Evolutionary conservation across 1,284 basidiomycete species (phyloP), one percentile per base, ranked within the genome.

Genomic region (Rhodotorula sp.): DNA sequence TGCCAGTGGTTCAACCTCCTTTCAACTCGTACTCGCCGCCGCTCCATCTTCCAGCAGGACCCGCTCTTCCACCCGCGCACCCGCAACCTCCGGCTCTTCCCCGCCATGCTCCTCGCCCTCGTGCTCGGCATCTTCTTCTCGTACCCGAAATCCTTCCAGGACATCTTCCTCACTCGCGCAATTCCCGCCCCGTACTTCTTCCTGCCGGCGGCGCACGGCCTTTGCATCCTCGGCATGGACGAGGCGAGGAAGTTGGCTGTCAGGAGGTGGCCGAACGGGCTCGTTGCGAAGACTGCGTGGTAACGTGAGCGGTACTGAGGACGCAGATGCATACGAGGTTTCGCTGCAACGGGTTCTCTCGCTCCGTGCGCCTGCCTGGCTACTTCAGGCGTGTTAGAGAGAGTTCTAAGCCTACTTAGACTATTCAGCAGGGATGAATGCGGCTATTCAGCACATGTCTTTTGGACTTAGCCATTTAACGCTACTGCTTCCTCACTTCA

Each of bases 1-100:
- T 86, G 87, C 84, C 88, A 89, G 81, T 89, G 85, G 83, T 86
- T 84, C 75, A 87, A 84, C 71, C 79, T 85, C 13, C 80, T 86
- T 34, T 77, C 83, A 0, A 83, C 84, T 3, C 83, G 85, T 29
- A 85, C 84, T 1, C 82, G 85, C 62, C 82, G 82, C 64, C 80
- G 85, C 22, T 83, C 82, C 56, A 79, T 86, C 66, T 79, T 85
- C 76, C 81, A 83, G 64, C 82, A 85, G 74, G 80, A 81, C 2
- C 83, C 83, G 59, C 68, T 79, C 27, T 76, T 72, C 51, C 84
- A 74, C 53, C 70, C 77, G 47, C 58, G 67, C 13, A 71, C 70
- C 20, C 59, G 76, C 48, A 83, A 87, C 74, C 77, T 79, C 52
- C 83, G 81, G 70, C 77, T 84, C 55, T 80, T 85, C 63, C 84